Base-by-base conservation (phyloP, 2,329 filamentous ascomycete species). In the Sporothrix luriei region DNA sequence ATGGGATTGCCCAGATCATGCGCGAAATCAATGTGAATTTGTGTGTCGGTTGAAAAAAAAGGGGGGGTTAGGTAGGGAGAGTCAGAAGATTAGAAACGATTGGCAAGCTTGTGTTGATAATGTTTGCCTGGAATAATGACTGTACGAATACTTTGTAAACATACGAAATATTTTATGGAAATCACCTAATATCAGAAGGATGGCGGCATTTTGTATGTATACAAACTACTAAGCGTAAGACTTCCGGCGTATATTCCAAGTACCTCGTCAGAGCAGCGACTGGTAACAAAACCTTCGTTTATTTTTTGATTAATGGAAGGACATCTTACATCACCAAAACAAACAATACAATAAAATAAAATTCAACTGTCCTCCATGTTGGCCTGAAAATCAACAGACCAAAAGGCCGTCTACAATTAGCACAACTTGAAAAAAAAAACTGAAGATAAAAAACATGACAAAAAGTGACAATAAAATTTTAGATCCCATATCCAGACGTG, bases 1-100 rank as follows among this genome's bases (percentile, higher is more conserved):
- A 62, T 33, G 71, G 71, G 0, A 64, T 72, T 14, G 71, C 69
- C 1, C 67, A 68, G 51, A 67, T 72, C 9, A 68, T 70, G 69
- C 61, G 64, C 9, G 70, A 71, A 38, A 68, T 57, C 3, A 68
- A 66, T 21, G 66, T 68, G 2, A 69, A 66, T 11, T 40, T 70
- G 43, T 66, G 65, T 21, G 59, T 71, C 1, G 61, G 59, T 1
- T 71, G 24, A 68, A n/a, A 9, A 24, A 2, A 43, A 43, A 3
- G 4, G 2, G 10, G 4, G 2, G 11, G 19, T 4, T 16, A 57
- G 21, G 33, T 21, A 21, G 9, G 13, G 9, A 4, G 33, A 59
- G 55, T 5, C 16, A 14, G 51, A 14, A 6, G 51, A 29, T 55
- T 3, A 3, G 13, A 3, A 43, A 49, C n/a, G 3, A 49, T 9